Evolutionary conservation across 1,284 basidiomycete genomes (phyloP).

Genomic region (Pterula multifida): DNA sequence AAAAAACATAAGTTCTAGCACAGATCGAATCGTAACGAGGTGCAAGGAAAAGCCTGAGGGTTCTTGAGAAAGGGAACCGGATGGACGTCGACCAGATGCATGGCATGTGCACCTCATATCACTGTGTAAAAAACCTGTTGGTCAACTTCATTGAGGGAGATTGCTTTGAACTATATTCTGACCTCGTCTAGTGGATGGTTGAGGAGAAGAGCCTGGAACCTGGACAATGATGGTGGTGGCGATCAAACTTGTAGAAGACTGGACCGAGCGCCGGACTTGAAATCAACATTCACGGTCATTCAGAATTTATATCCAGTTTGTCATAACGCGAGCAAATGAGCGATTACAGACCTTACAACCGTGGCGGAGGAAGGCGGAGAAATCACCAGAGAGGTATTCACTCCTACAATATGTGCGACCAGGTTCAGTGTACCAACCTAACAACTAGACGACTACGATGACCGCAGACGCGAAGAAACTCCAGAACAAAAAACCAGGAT

Average conservation of each 20-base stretch:
- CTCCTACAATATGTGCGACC: neutral
- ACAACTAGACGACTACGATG: slow-evolving; percentile 49
- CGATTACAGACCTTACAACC: neutral
- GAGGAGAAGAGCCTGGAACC: neutral
- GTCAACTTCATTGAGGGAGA: neutral
- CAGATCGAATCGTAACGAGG: neutral
- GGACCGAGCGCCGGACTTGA: neutral
- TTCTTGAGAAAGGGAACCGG: neutral
- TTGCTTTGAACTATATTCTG: neutral
- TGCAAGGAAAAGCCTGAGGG: neutral
- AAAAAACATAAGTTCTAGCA: neutral
- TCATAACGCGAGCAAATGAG: neutral
- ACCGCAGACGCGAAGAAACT: slow-evolving; percentile 58
- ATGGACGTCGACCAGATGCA: neutral
- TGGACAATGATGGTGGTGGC: neutral
- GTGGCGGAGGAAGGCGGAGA: neutral
- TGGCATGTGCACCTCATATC: neutral
- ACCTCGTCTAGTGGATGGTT: neutral
- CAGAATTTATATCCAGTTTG: neutral
- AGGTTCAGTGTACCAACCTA: slow-evolving; percentile 1
- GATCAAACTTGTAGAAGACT: neutral
- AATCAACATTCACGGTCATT: neutral
- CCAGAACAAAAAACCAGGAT: slow-evolving; percentile 63
- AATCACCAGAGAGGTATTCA: neutral
- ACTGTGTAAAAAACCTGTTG: no score